Evolutionary conservation across 2,329 filamentous ascomycete genomes (phyloP), one percentile per base, ranked within the genome.

Genomic region (Clarireedia homoeocarpa): DNA sequence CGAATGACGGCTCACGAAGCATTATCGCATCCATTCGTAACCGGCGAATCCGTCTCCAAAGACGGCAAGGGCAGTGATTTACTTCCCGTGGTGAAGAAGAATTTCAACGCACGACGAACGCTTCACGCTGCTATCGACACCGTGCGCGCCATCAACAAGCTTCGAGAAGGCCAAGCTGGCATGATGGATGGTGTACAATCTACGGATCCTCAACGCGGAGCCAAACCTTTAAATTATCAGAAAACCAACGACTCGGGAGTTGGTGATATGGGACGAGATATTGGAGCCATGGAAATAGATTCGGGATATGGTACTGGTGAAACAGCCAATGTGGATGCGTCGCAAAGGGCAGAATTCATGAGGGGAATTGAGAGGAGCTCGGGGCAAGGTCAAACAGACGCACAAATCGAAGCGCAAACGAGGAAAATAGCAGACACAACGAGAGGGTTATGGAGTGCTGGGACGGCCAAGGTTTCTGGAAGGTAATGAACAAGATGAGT

Each of bases 1-100:
- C 89, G 94, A 65, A 94, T 97, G 82, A 96, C 92, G 1, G 88
- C 92, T 7, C 91, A 97, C 72, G 88, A 85, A 67, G 84, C 84
- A 26, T 77, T 87, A 34, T 79, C 81, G 61, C 84, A 87, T 64
- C 77, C 82, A 40, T 87, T 87, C 70, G 78, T 86, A 14, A 77
- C 80, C 6, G 79, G 77, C 55, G 73, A 76, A 39, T 69, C 72
- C 36, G 69, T 67, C 27, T 71, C 71, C 45, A 75, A 76, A 71
- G 60, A 72, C 69, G 72, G 73, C 59, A 76, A 74, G 69, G 80
- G 80, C 66, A 77, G 80, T 70, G 85, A 87, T 73, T 72, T 87
- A 61, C 72, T 87, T 59, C 84, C 84, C 7, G 82, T 81, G 6
- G 83, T 87, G 69, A 85, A 86, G 77, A 86, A 86, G 79, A 87